Percentiles rank a stretch among this genome's conserved stretches.
Evolutionary conservation across 768 basidiomycete species (phyloP).

Genomic region (Floccularia luteovirens): DNA sequence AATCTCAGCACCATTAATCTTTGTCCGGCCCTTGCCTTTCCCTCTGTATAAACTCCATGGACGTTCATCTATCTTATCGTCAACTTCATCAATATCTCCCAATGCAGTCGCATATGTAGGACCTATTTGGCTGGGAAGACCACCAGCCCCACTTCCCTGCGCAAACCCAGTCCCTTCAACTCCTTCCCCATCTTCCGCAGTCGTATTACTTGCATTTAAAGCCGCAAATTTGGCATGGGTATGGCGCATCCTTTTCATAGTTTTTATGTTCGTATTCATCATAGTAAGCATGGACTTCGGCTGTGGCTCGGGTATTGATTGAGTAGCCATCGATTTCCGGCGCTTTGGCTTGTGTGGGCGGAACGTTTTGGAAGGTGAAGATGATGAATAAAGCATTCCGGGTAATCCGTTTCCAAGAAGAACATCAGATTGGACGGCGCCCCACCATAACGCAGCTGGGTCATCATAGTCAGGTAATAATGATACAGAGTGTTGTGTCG

Average conservation of each 20-base stretch:
- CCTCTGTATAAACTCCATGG: constrained; percentile 41
- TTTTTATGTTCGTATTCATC: constrained; percentile 75
- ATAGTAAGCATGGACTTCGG: constrained; percentile 49
- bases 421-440: constrained; percentile 52
- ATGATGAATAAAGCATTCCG: constrained; percentile 34
- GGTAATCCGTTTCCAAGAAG: constrained; percentile 63
- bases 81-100: constrained; percentile 25
- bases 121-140: neutral
- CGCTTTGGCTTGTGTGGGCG: constrained; percentile 7
- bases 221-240: constrained; percentile 68
- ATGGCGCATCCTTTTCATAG: constrained; percentile 63
- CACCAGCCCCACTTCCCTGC: constrained; percentile 14
- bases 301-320: constrained; percentile 13
- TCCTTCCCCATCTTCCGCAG: constrained; percentile 24
- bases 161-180: constrained; percentile 15
- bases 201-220: constrained; percentile 28
- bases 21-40: constrained; percentile 15
- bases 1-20: constrained; percentile 37
- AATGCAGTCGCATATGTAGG: neutral
- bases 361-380: constrained; percentile 11
- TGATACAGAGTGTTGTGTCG: constrained; percentile 28
- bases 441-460: constrained; percentile 65
- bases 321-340: constrained; percentile 11
- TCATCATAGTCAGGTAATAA: constrained; percentile 33
- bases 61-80: constrained; percentile 50